Evolutionary conservation across 2,329 filamentous ascomycete genomes (phyloP).

Genomic region (Colletotrichum lini): DNA sequence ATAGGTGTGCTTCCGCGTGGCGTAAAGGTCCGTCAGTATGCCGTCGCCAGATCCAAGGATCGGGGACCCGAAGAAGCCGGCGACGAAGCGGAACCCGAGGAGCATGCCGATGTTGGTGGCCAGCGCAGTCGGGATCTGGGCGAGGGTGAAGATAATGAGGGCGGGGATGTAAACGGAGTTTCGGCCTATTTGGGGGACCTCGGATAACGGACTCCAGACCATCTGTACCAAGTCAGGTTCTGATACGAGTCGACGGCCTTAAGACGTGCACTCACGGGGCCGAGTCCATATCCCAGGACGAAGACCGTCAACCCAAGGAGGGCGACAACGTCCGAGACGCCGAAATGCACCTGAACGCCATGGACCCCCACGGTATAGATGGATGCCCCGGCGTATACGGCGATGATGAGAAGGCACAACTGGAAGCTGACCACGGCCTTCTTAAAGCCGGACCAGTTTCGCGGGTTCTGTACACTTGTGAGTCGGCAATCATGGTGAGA

Average conservation of each 20-base stretch:
- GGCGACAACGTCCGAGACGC: slow-evolving; percentile 79
- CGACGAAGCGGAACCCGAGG: slow-evolving; percentile 43
- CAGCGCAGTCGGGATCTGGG: slow-evolving; percentile 38
- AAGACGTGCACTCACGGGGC: slow-evolving; percentile 50
- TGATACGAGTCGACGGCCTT: no score
- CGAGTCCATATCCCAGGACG: slow-evolving; percentile 85
- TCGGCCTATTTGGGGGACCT: slow-evolving; percentile 43
- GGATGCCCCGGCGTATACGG: slow-evolving; percentile 53
- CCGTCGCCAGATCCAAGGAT: slow-evolving; percentile 28
- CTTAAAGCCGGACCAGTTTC: slow-evolving; percentile 76
- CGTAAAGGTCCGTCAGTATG: slow-evolving; percentile 27
- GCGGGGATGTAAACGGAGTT: slow-evolving; percentile 43
- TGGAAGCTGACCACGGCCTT: slow-evolving; percentile 78
- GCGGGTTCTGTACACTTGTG: slow-evolving; percentile 72
- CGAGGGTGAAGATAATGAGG: slow-evolving; percentile 39
- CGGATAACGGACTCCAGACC: slow-evolving; percentile 43
- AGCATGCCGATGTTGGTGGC: slow-evolving; percentile 42
- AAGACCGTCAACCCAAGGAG: slow-evolving; percentile 82
- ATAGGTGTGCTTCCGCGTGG: slow-evolving; percentile 31
- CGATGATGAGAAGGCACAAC: slow-evolving; percentile 58
- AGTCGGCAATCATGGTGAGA: neutral
- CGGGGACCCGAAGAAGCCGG: slow-evolving; percentile 43
- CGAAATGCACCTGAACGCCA: slow-evolving; percentile 74
- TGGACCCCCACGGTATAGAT: slow-evolving; percentile 83
- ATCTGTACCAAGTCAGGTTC: slow-evolving; percentile 10